phyloP scores from a whole-genome alignment of 2,329 filamentous ascomycete genomes.

The Ascomycota sp. region DNA sequence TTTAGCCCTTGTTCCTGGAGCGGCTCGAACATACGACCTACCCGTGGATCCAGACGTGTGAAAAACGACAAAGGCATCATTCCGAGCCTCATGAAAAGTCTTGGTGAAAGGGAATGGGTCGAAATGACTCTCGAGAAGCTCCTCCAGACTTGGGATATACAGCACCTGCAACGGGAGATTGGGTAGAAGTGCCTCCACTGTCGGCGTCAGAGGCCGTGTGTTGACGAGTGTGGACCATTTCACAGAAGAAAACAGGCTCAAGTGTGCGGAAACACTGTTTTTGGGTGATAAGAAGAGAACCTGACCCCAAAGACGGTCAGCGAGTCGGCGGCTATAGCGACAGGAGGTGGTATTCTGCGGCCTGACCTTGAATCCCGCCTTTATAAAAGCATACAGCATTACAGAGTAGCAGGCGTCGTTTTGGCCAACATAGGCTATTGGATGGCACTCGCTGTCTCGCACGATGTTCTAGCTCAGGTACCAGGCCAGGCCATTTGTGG shows the following conservation, averaged over 20 bases:
- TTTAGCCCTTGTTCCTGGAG: background rate
- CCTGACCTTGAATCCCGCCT: constrained; percentile 2
- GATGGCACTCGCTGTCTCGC: background rate
- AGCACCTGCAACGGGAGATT: background rate
- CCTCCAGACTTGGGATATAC: background rate
- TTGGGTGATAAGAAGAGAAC: constrained; percentile 3
- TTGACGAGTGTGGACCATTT: background rate
- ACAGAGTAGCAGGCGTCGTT: constrained; percentile 3
- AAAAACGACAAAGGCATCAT: constrained; percentile 2
- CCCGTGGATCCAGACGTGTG: constrained; percentile 4
- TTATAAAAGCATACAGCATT: constrained; percentile 3
- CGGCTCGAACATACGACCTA: background rate
- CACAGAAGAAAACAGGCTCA: background rate
- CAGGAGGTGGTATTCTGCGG: too few relatives aligned
- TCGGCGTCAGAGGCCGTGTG: background rate
- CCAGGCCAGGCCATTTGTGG: background rate
- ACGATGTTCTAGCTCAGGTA: background rate
- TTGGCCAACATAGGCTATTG: background rate
- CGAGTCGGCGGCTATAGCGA: background rate
- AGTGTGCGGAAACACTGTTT: constrained; percentile 1
- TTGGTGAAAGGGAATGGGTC: constrained; percentile 1
- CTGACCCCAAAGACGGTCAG: background rate
- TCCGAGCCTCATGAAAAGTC: constrained; percentile 1
- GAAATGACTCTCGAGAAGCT: background rate
- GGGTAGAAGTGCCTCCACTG: background rate